Conservation (phyloP, 306 rosid species). For the Hippophae gyantsensis region DNA sequence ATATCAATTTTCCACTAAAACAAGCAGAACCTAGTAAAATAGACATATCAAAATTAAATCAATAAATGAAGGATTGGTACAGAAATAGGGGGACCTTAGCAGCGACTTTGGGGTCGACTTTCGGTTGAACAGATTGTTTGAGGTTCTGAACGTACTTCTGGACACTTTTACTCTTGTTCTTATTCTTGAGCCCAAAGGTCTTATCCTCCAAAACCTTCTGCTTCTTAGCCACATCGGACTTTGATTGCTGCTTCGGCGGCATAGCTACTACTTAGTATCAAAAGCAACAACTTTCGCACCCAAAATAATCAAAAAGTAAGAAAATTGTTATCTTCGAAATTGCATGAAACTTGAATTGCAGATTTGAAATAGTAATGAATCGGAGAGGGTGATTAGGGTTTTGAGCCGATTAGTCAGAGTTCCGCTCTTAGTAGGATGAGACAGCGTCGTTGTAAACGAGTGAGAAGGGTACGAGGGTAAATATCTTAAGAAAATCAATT, state of each 20-base stretch:
- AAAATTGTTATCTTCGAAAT: background rate
- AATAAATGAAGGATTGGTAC: background rate
- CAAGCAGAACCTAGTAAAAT: background rate
- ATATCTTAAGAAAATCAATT: no score
- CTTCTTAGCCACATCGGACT: conserved; percentile 82
- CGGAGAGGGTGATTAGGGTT: no score
- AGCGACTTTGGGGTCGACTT: conserved; percentile 45
- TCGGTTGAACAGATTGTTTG: conserved; percentile 65
- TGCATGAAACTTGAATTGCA: no score
- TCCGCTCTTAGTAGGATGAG: no score
- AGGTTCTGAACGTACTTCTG: conserved; percentile 84
- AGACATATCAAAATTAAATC: background rate
- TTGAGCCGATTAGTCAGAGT: no score
- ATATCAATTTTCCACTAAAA: conserved; percentile 4
- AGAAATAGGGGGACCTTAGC: conserved; percentile 43
- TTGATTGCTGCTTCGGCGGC: conserved; percentile 87
- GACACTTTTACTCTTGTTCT: conserved; percentile 79
- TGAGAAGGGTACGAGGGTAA: no score
- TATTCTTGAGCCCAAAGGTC: conserved; percentile 92
- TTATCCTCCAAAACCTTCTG: conserved; percentile 94
- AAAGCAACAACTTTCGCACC: no score
- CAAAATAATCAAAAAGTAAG: conserved; percentile 2
- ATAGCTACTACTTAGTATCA: conserved; percentile 34
- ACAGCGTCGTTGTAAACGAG: no score
- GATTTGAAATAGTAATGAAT: no score